Percentiles rank a stretch among this genome's conserved stretches.
phyloP scores from a whole-genome alignment of 1,139 yeast species.

The Suhomyces panamericanus region DNA sequence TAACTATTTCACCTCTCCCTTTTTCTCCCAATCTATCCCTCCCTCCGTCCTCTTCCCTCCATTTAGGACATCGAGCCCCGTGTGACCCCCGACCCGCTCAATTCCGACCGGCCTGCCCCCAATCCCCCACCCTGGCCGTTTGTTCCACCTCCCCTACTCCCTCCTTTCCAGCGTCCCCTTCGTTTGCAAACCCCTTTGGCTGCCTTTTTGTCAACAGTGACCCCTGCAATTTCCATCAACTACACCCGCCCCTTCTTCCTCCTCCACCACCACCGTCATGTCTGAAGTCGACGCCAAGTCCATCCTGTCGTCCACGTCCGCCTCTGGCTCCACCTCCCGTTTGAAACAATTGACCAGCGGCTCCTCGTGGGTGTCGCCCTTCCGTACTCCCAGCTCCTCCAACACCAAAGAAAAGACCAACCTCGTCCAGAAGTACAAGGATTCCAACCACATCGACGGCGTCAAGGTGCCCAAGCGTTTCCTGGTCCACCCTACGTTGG shows the following conservation, averaged over 20 bases:
- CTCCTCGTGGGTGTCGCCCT: conserved; percentile 54
- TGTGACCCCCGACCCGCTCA: not conserved
- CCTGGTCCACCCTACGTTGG: conserved; percentile 43
- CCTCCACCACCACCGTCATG: conserved; percentile 14
- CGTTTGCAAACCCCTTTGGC: not conserved
- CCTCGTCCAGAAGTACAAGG: conserved; percentile 36
- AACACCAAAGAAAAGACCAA: conserved; percentile 25
- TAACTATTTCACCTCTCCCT: not conserved
- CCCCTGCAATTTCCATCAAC: too few relatives aligned
- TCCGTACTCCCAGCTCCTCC: conserved; percentile 32
- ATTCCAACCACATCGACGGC: conserved; percentile 35
- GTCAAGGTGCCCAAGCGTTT: conserved; percentile 46
- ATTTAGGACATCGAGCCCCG: not conserved
- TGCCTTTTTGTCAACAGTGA: not conserved
- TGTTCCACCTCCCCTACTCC: not conserved
- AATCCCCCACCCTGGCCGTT: not conserved
- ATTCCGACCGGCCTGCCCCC: not conserved
- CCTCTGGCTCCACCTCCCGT: conserved; percentile 10
- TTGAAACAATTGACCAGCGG: conserved; percentile 43
- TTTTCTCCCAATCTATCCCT: not conserved
- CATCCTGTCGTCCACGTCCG: conserved; percentile 11
- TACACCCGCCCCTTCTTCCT: not conserved
- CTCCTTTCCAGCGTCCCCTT: conserved; percentile 1
- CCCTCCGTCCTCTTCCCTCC: not conserved
- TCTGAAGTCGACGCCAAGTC: conserved; percentile 22